phyloP scores from a whole-genome alignment of 345 rosid species.

The Linum tenue region DNA sequence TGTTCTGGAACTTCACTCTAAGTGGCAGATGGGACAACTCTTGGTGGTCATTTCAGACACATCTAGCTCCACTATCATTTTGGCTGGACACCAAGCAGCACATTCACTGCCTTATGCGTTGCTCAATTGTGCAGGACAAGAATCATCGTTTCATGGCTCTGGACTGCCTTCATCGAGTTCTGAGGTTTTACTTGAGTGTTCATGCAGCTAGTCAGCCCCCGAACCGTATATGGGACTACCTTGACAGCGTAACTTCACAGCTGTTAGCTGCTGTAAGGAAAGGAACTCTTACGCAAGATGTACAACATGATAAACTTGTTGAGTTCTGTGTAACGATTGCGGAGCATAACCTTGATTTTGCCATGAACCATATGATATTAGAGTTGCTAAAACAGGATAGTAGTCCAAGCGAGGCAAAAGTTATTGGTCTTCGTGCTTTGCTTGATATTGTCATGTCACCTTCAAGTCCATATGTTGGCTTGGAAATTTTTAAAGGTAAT shows the following conservation, averaged over 20 bases:
- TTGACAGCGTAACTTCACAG: slow-evolving; percentile 97
- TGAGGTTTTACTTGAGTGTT: slow-evolving; percentile 93
- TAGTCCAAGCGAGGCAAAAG: slow-evolving; percentile 86
- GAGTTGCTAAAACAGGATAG: slow-evolving; percentile 91
- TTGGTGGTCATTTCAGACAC: not conserved
- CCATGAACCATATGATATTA: slow-evolving; percentile 95
- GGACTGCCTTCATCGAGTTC: slow-evolving; percentile 93
- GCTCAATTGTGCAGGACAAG: slow-evolving; percentile 64
- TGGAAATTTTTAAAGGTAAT: slow-evolving; percentile 84
- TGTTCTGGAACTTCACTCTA: not conserved
- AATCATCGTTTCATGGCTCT: slow-evolving; percentile 94
- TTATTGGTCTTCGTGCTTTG: slow-evolving; percentile 92
- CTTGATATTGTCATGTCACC: slow-evolving; percentile 93
- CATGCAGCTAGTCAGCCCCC: slow-evolving; percentile 89
- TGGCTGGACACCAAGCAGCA: not conserved
- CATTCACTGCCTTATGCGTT: not conserved
- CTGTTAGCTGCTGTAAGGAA: slow-evolving; percentile 76
- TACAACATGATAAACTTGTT: slow-evolving; percentile 94
- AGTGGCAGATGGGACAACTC: not conserved
- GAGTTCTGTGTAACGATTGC: slow-evolving; percentile 96
- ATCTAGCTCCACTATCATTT: not conserved
- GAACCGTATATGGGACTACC: slow-evolving; percentile 93
- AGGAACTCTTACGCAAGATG: slow-evolving; percentile 94
- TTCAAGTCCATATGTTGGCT: slow-evolving; percentile 72
- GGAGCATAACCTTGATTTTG: slow-evolving; percentile 97